These are phyloP conservation scores for Lachnellula cervina DNA, from an alignment of 2,329 filamentous ascomycete species.

Conservation along the genomic window DNA sequence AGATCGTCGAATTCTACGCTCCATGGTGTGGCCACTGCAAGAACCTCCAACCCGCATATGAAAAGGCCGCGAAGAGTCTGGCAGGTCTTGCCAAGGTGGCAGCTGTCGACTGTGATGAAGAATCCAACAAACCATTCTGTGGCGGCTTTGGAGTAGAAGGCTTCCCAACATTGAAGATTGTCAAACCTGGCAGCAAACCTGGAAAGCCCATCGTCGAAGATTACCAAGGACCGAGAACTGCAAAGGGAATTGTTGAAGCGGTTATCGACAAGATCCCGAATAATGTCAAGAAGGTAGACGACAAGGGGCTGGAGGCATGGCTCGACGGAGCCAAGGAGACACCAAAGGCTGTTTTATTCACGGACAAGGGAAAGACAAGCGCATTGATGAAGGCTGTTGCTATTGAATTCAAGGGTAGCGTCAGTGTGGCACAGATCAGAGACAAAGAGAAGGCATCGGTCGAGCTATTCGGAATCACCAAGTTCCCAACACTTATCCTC, in stretches of 20 bases:
- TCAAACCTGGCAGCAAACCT: conserved; percentile 76
- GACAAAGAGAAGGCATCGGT: conserved; percentile 71
- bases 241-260: conserved; percentile 82
- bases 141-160: conserved; percentile 82
- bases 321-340: conserved; percentile 60
- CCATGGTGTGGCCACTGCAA: conserved; percentile 98
- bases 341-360: conserved; percentile 87
- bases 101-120: conserved; percentile 91
- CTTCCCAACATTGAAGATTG: conserved; percentile 93
- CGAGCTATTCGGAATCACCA: conserved; percentile 68
- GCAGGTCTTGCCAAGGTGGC: conserved; percentile 92
- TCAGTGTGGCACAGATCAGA: conserved; percentile 77
- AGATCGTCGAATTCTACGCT: conserved; percentile 83
- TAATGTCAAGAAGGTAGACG: conserved; percentile 75
- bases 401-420: conserved; percentile 80
- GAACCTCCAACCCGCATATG: conserved; percentile 91
- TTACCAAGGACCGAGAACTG: conserved; percentile 77
- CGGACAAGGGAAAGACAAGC: conserved; percentile 84
- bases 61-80: conserved; percentile 85
- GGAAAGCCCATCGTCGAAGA: conserved; percentile 81
- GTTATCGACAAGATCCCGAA: conserved; percentile 88
- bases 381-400: conserved; percentile 78
- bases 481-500: conserved; percentile 77
- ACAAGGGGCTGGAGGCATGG: conserved; percentile 75
- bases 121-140: conserved; percentile 85